Conservation (phyloP, 306 rosid genomes). For the Carpinus viminea region DNA sequence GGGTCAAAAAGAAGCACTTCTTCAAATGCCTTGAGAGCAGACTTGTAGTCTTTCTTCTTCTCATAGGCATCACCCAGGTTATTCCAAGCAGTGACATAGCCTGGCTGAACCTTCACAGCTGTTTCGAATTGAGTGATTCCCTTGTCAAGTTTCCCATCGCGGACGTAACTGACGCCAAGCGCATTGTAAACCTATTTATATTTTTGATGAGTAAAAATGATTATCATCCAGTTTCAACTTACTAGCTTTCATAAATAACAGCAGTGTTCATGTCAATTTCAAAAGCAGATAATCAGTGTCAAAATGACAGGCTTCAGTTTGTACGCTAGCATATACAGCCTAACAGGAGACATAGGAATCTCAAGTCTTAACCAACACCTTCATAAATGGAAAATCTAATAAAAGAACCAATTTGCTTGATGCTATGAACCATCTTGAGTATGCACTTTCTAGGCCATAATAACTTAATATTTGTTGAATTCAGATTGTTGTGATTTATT, state of each 20-base stretch:
- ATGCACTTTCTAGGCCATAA: neutral
- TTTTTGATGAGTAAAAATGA: neutral
- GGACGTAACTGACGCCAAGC: conserved; percentile 82
- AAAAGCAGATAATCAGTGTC: neutral
- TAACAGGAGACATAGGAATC: neutral
- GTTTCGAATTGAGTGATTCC: conserved; percentile 84
- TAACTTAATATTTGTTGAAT: too few relatives aligned
- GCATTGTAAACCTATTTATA: conserved; percentile 80
- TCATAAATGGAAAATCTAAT: neutral
- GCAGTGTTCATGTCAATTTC: neutral
- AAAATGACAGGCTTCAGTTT: neutral
- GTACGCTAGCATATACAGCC: neutral
- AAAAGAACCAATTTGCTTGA: neutral
- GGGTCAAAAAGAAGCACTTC: conserved; percentile 94
- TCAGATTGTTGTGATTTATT: too few relatives aligned
- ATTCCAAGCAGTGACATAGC: conserved; percentile 97
- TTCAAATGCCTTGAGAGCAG: conserved; percentile 91
- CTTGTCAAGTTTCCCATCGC: conserved; percentile 81
- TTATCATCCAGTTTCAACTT: neutral
- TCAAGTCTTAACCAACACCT: neutral
- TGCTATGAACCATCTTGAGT: neutral
- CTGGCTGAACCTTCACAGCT: conserved; percentile 93
- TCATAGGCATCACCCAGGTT: conserved; percentile 97
- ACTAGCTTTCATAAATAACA: neutral
- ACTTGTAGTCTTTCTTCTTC: conserved; percentile 63